Conservation (phyloP, 192 early-diverging fungal genomes). For the Linnemannia hyalina region DNA sequence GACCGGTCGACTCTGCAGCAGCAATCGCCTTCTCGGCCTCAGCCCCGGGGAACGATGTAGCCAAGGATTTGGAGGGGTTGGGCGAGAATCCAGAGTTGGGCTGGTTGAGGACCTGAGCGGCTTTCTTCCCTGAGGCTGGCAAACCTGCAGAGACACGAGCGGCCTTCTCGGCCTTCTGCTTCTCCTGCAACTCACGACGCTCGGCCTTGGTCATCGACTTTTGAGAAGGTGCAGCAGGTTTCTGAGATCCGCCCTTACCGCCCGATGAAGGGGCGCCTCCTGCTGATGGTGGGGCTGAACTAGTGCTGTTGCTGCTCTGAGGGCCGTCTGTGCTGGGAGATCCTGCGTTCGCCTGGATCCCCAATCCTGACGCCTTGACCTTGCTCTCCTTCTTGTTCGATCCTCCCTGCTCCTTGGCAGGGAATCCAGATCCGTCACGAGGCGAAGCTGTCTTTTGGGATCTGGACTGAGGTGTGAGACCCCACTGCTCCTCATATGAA, state of each 20-base stretch:
- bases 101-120: constrained; percentile 35
- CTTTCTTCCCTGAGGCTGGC: constrained; percentile 57
- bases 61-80: constrained; percentile 34
- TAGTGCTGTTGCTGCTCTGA: constrained; percentile 12
- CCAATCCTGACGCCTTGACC: constrained; percentile 36
- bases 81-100: constrained; percentile 37
- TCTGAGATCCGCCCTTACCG: constrained; percentile 24
- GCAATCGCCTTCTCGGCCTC: constrained; percentile 50
- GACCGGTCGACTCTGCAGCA: constrained; percentile 46
- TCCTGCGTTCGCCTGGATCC: constrained; percentile 32
- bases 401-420: constrained; percentile 19
- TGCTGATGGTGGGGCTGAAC: constrained; percentile 11
- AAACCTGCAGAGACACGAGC: constrained; percentile 55
- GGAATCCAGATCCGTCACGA: constrained; percentile 42
- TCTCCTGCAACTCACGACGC: constrained; percentile 87
- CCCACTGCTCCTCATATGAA: constrained; percentile 64
- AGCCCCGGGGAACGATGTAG: constrained; percentile 37
- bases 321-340: constrained; percentile 13
- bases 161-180: constrained; percentile 85
- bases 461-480: constrained; percentile 28
- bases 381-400: constrained; percentile 42
- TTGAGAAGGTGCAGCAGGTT: constrained; percentile 47
- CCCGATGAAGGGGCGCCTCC: constrained; percentile 14
- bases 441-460: constrained; percentile 40
- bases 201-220: constrained; percentile 89